phyloP scores from a whole-genome alignment of 352 stramenopile genomes.

The Blastocystis sp. region DNA sequence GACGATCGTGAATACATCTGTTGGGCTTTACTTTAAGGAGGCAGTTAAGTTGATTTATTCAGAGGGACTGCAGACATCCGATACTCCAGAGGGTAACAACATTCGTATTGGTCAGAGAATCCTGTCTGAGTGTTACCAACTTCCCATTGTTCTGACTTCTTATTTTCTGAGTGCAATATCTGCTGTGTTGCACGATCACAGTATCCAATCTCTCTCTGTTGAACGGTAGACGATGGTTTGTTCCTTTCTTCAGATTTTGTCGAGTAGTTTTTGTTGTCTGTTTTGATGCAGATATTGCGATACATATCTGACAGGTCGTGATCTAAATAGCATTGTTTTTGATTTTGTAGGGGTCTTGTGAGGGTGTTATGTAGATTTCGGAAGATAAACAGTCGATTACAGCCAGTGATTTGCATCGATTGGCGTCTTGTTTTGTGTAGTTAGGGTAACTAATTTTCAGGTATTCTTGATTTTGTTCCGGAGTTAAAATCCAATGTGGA shows the following conservation, averaged over 20 bases:
- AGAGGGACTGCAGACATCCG: too few relatives aligned
- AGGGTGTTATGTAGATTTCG: neutral
- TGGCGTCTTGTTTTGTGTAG: neutral
- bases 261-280: neutral
- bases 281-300: neutral
- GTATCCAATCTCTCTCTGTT: neutral
- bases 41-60: too few relatives aligned
- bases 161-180: neutral
- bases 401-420: neutral
- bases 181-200: too few relatives aligned
- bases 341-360: neutral
- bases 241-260: neutral
- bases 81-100: neutral
- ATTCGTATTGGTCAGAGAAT: neutral
- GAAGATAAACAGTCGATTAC: neutral
- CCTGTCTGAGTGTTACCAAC: neutral
- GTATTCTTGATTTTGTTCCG: neutral
- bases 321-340: neutral
- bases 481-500: neutral
- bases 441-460: neutral
- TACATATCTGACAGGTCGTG: neutral
- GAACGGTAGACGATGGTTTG: neutral
- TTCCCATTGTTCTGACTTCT: neutral
- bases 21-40: too few relatives aligned
- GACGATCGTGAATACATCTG: too few relatives aligned